Base-by-base conservation (phyloP, 768 basidiomycete species). In the Pholiota molesta region DNA sequence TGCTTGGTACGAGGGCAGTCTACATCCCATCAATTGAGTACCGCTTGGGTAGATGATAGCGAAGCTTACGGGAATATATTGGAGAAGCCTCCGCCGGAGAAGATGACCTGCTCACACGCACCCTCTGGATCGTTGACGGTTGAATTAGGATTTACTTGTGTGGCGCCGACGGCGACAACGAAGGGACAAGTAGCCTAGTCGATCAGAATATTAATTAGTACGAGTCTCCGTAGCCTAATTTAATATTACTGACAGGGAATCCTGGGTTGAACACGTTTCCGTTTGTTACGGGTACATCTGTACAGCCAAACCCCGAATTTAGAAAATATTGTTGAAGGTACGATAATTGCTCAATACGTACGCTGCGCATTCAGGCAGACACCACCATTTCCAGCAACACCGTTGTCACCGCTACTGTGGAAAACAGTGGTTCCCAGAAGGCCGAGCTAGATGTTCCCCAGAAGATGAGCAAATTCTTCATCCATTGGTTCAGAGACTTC, bases 1-100 rank as follows among this genome's bases (percentile, higher is more conserved):
- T 39, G 74, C 70, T 65, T 85, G 84, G 62, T 83, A 86, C 2
- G 73, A 66, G 8, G 84, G 83, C 28, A 80, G 71, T 17, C 77
- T 75, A 52, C 5, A 37, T 61, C 65, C 33, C 35, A 72, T 16
- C 44, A 23, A 37, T 31, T 17, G 2, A 60, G 29, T 21, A 9
- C n/a, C 19, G 14, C 9, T 14, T 16, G 14, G 5, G 31, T 31
- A 31, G 31, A 31, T 42, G 10, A 1, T 33, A 1, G 28, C 26
- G 14, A 39, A 5, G 68, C 71, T 31, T 13, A 77, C 77, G 76
- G 65, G 68, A 78, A 79, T 31, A 76, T 76, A 56, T 78, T 78
- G 1, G 75, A 81, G 66, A 86, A 86, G 52, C 84, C 85, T 33
- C 84, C 85, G 14, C 84, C 76, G 3, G 83, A 81, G 63, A 78